Percentiles rank a stretch among this genome's conserved stretches.
These are phyloP conservation scores for Scheffersomyces stipitis DNA, from an alignment of 805 yeast genomes.

Conservation along the genomic window DNA sequence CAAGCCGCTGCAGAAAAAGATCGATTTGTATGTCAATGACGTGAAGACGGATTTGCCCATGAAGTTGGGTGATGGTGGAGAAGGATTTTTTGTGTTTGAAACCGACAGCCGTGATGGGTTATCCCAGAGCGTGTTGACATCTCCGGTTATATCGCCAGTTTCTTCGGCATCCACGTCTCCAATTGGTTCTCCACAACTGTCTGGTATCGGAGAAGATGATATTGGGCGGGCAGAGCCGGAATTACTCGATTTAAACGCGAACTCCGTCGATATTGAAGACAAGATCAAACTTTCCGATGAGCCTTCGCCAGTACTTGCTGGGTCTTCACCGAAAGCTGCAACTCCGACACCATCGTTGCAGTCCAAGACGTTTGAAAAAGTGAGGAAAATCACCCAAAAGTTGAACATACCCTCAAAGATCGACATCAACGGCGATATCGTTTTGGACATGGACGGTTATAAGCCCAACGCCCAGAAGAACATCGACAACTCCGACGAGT, in stretches of 20 bases:
- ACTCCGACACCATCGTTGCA: conserved; percentile 24
- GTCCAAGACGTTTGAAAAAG: conserved; percentile 54
- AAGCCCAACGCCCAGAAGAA: conserved; percentile 76
- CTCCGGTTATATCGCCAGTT: conserved; percentile 75
- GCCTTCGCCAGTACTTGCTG: conserved; percentile 10
- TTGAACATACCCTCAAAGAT: conserved; percentile 85
- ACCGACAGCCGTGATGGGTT: conserved; percentile 58
- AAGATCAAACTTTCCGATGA: conserved; percentile 24
- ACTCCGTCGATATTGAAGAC: conserved; percentile 27
- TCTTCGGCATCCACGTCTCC: conserved; percentile 57
- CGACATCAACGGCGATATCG: conserved; percentile 85
- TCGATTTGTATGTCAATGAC: conserved; percentile 85
- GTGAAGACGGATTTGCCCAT: conserved; percentile 79
- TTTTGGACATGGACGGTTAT: conserved; percentile 94
- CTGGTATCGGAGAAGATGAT: conserved; percentile 2
- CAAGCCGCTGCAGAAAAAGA: conserved; percentile 93
- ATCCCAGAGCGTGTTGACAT: conserved; percentile 77
- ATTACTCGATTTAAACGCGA: conserved; percentile 29
- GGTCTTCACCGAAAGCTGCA: conserved; percentile 1
- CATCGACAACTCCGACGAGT: conserved; percentile 71
- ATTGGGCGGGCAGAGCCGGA: background rate
- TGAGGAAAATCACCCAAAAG: conserved; percentile 61
- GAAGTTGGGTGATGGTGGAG: conserved; percentile 98
- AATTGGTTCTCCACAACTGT: conserved; percentile 12
- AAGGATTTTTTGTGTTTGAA: conserved; percentile 95